phyloP scores from a whole-genome alignment of 768 basidiomycete genomes.

The Amanita rubescens region DNA sequence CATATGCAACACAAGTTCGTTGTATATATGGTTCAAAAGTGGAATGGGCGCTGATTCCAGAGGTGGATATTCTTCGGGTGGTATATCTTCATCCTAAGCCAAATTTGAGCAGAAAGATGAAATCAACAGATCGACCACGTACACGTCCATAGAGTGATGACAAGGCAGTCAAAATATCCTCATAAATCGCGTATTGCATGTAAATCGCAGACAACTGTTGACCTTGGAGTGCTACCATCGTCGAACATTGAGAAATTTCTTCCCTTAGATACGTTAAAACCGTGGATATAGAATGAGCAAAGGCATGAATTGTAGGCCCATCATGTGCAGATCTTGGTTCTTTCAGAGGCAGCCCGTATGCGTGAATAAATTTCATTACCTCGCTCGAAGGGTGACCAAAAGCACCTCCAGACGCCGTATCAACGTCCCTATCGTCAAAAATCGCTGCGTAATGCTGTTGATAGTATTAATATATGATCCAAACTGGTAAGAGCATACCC shows the following conservation, averaged over 20 bases:
- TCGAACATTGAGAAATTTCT: constrained; percentile 32
- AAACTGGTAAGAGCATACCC: neutral
- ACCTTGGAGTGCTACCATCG: constrained; percentile 19
- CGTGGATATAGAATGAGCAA: constrained; percentile 56
- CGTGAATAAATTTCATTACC: constrained; percentile 27
- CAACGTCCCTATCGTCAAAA: constrained; percentile 60
- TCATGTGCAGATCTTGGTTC: constrained; percentile 33
- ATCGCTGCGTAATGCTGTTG: constrained; percentile 49
- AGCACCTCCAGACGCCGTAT: constrained; percentile 60
- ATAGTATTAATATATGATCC: neutral
- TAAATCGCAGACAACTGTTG: constrained; percentile 30
- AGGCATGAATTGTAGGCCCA: constrained; percentile 55
- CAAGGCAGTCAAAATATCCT: constrained; percentile 45
- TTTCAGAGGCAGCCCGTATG: neutral
- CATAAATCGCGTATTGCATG: constrained; percentile 41
- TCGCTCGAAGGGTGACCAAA: constrained; percentile 35
- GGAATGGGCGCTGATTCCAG: constrained; percentile 38
- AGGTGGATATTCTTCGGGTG: constrained; percentile 32
- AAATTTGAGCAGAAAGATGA: neutral
- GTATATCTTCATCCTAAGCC: constrained; percentile 24
- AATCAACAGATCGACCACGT: constrained; percentile 15
- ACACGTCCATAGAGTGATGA: constrained; percentile 56
- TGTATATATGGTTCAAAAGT: constrained; percentile 57
- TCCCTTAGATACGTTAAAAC: constrained; percentile 46
- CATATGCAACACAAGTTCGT: constrained; percentile 44